Conservation (phyloP, 352 stramenopile species). For the Phytopythium aichiense region DNA sequence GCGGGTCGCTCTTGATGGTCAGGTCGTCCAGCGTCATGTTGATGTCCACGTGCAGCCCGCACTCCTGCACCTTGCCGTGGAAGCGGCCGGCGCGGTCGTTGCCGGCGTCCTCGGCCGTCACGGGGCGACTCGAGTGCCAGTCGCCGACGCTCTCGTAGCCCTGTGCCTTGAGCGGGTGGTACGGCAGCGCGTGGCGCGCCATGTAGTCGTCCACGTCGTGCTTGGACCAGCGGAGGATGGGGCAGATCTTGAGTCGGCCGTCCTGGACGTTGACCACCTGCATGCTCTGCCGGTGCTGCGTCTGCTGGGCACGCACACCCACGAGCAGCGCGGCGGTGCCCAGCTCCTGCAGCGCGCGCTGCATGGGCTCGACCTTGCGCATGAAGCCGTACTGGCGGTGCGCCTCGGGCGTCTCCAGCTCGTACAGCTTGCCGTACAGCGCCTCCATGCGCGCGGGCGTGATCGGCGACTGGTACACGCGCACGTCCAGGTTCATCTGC, state of each 20-base stretch:
- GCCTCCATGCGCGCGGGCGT: slow-evolving; percentile 80
- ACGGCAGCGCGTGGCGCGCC: slow-evolving; percentile 54
- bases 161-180: slow-evolving; percentile 80
- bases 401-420: slow-evolving; percentile 60
- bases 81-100: slow-evolving; percentile 81
- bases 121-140: slow-evolving; percentile 77
- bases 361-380: slow-evolving; percentile 86
- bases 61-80: slow-evolving; percentile 78
- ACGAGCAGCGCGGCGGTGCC: slow-evolving; percentile 62
- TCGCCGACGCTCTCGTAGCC: slow-evolving; percentile 84
- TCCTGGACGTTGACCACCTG: slow-evolving; percentile 77
- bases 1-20: slow-evolving; percentile 37
- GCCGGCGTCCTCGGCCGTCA: slow-evolving; percentile 50
- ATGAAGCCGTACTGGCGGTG: slow-evolving; percentile 80
- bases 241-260: slow-evolving; percentile 81
- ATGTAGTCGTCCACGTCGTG: slow-evolving; percentile 77
- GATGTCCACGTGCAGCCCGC: slow-evolving; percentile 78
- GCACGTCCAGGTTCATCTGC: slow-evolving; percentile 62
- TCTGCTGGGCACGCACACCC: slow-evolving; percentile 79
- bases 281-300: slow-evolving; percentile 63
- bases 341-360: slow-evolving; percentile 61
- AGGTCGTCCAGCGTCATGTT: slow-evolving; percentile 56
- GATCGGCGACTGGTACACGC: slow-evolving; percentile 73
- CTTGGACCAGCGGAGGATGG: slow-evolving; percentile 82
- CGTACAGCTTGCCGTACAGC: slow-evolving; percentile 82